phyloP scores from a whole-genome alignment of 225 moss, liverwort and hornwort species.

The Bryoerythrophyllum caledonicum region DNA sequence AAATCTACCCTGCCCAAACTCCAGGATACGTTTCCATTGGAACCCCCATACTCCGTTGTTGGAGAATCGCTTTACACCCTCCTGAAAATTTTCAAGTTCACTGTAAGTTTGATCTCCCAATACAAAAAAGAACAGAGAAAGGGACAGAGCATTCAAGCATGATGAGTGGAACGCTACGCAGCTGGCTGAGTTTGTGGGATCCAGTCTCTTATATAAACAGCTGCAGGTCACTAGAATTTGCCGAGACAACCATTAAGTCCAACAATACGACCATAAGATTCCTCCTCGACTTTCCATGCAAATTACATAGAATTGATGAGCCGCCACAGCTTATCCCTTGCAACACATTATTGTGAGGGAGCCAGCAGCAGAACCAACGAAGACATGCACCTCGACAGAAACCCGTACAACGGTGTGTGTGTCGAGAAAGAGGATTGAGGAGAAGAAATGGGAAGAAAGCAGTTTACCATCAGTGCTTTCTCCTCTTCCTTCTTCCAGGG shows the following conservation, averaged over 20 bases:
- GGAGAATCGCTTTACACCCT: conserved; percentile 50
- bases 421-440: neutral
- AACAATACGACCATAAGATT: neutral
- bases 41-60: conserved; percentile 37
- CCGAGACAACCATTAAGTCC: neutral
- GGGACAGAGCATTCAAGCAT: neutral
- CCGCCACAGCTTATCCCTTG: conserved; percentile 3
- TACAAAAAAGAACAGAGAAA: neutral
- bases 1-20: conserved; percentile 54
- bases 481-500: conserved; percentile 49
- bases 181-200: neutral
- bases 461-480: conserved; percentile 37
- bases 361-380: conserved; percentile 17
- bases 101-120: conserved; percentile 24
- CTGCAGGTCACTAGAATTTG: neutral
- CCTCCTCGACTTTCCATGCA: conserved; percentile 5
- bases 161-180: neutral
- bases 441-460: neutral
- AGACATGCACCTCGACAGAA: conserved; percentile 17
- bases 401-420: neutral
- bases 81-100: conserved; percentile 39
- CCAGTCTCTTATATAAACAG: neutral
- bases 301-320: conserved; percentile 10
- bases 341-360: neutral
- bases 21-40: conserved; percentile 56